phyloP scores from a whole-genome alignment of 2,329 filamentous ascomycete species.

The Boeremia lycopersici region DNA sequence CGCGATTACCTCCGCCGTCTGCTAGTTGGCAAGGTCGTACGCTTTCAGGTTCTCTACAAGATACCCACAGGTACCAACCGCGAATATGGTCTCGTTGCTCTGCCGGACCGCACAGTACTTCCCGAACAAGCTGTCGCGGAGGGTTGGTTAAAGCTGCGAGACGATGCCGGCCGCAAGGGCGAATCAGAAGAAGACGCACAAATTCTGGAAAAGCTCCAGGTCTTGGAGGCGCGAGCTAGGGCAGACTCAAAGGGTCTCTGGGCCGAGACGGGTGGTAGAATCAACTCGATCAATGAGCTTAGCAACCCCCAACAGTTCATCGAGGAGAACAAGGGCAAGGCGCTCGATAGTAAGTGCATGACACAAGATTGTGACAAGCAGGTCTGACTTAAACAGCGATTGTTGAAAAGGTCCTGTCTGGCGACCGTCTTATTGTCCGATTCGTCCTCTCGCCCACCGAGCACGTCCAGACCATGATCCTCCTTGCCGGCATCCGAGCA shows the following conservation, averaged over 20 bases:
- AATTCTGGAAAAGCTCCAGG: conserved; percentile 77
- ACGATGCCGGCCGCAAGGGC: conserved; percentile 91
- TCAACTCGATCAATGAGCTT: conserved; percentile 82
- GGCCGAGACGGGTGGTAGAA: conserved; percentile 67
- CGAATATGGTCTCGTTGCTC: conserved; percentile 82
- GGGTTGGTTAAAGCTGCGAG: conserved; percentile 91
- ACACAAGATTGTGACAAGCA: neutral
- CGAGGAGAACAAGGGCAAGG: conserved; percentile 82
- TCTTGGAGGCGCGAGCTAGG: conserved; percentile 78
- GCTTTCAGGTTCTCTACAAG: conserved; percentile 85
- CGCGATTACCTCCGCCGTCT: conserved; percentile 88
- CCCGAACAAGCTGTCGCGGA: conserved; percentile 85
- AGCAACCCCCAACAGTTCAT: conserved; percentile 76
- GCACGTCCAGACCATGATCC: conserved; percentile 86
- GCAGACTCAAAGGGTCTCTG: conserved; percentile 82
- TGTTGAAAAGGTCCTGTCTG: conserved; percentile 88
- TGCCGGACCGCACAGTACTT: conserved; percentile 72
- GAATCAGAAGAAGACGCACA: conserved; percentile 75
- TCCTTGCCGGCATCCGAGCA: conserved; percentile 86
- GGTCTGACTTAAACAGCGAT: conserved; percentile 55
- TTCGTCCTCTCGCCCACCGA: conserved; percentile 80
- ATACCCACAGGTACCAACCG: conserved; percentile 77
- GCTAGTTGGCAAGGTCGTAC: conserved; percentile 82
- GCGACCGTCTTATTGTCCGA: conserved; percentile 86
- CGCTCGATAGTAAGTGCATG: conserved; percentile 66